Base-by-base conservation (phyloP, 192 early-diverging fungal genomes). In the Lobosporangium transversale region DNA sequence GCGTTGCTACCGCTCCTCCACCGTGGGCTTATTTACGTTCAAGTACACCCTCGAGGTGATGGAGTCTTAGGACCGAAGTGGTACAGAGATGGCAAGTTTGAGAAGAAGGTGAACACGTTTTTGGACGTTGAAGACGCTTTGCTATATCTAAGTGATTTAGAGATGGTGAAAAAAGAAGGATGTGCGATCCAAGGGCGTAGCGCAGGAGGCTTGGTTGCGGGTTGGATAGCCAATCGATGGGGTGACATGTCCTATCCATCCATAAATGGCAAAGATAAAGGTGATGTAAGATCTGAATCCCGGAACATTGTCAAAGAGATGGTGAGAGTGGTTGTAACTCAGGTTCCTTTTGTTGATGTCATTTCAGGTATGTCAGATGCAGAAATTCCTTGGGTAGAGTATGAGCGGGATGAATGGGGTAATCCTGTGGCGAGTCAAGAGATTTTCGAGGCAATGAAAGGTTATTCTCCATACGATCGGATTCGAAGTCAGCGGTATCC, bases 331-430 rank as follows among this genome's bases (percentile, higher is more conserved):
- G 68, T 79, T 12, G n/a, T 79, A 20, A 33, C 78, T 0, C 67
- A 79, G 23, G 78, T 66, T 2, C 78, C 78, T 8, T 79, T 79
- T 21, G 6, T 79, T 32, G 78, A 79, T 29, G 78, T 79, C 29
- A 79, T 79, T 47, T 43, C 68, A 9, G 62, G 35, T n/a, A 79
- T 70, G 78, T 21, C 60, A 20, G 68, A 79, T 24, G 47, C 58
- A 10, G 45, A 65, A 20, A 52, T 79, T 12, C 61, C 67, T 2
- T 79, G 78, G 78, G 68, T 66, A 2, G 78, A 69, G 27, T 79
- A 79, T 27, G 78, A 79, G 40, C 65, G 76, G 76, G 32, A 23
- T n/a, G 76, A 79, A 29, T 79, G 78, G 78, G 78, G 78, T 1
- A 57, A 52, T 2, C 78, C 78, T 10, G n/a, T 75, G 26, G 21